Evolutionary conservation across 176 grass and related monocot genomes (phyloP).

Genomic region (Triticum aestivum): IWGSC_CS_RefSeq_v2.1 NC_057796.1:79986877-79987376

Average conservation of each 20-base stretch:
- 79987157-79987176: background rate
- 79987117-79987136: background rate
- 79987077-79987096: background rate
- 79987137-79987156: background rate
- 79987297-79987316: background rate
- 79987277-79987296: background rate
- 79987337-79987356: background rate
- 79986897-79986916: background rate
- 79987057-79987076: background rate
- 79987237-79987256: background rate
- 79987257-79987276: constrained; percentile 8
- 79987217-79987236: background rate
- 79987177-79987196: background rate
- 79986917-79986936: constrained; percentile 17
- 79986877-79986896: background rate
- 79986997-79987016: background rate
- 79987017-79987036: background rate
- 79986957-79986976: background rate
- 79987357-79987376: background rate
- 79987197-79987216: background rate
- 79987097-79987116: background rate
- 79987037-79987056: background rate
- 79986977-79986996: background rate
- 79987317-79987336: background rate
- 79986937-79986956: background rate